A percentile compares a stretch with the other conserved stretches of the same genome.
Evolutionary conservation across 2,329 filamentous ascomycete species (phyloP).

Genomic region (Xylariaceae sp.): DNA sequence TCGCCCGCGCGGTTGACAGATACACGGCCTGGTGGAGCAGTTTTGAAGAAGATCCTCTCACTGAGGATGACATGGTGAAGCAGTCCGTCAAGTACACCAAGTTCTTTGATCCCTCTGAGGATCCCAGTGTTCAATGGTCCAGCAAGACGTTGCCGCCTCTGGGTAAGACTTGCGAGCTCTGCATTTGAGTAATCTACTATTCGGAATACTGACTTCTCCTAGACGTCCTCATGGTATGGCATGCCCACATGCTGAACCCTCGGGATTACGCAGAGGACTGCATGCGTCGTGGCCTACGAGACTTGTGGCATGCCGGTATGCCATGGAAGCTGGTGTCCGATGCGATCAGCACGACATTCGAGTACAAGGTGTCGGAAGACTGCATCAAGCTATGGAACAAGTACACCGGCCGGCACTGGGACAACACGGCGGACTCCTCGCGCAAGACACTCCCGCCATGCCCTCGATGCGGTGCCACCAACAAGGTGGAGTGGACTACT

Average conservation of each 20-base stretch:
- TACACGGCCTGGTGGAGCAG: conserved; percentile 62
- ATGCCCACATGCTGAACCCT: conserved; percentile 73
- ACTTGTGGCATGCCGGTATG: conserved; percentile 57
- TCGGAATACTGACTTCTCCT: conserved; percentile 23
- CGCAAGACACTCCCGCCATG: conserved; percentile 47
- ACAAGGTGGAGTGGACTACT: conserved; percentile 57
- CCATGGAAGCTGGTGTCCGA: conserved; percentile 59
- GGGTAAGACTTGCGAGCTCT: conserved; percentile 38
- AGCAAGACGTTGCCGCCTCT: conserved; percentile 50
- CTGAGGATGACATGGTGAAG: conserved; percentile 34
- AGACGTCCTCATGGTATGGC: conserved; percentile 76
- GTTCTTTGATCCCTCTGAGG: not conserved
- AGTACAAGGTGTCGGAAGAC: conserved; percentile 45
- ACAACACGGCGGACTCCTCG: conserved; percentile 49
- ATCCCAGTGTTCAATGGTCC: conserved; percentile 25
- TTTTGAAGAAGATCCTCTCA: conserved; percentile 31
- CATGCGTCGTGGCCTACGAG: conserved; percentile 50
- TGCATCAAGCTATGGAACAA: conserved; percentile 44
- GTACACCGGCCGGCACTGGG: conserved; percentile 51
- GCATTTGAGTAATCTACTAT: not conserved
- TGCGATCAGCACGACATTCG: conserved; percentile 55
- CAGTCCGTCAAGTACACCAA: conserved; percentile 26
- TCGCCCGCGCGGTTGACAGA: conserved; percentile 61
- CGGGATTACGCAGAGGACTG: conserved; percentile 69
- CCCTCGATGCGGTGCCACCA: conserved; percentile 43